phyloP scores from a whole-genome alignment of 768 basidiomycete species.

The Chalciporus pseudorubinellus region DNA sequence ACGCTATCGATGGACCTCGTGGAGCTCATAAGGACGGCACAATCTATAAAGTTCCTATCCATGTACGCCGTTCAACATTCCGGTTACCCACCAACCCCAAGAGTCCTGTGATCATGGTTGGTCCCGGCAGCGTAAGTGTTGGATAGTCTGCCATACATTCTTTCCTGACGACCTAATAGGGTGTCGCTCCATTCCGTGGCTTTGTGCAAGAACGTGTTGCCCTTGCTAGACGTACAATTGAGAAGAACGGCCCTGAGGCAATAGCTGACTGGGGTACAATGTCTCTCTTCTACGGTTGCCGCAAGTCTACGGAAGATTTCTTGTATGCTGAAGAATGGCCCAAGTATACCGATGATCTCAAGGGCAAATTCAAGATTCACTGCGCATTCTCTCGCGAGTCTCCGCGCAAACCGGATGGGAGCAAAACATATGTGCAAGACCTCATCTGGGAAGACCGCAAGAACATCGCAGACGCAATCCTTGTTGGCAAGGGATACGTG shows the following conservation, averaged over 20 bases:
- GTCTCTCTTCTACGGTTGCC: slow-evolving; percentile 95
- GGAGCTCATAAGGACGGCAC: slow-evolving; percentile 72
- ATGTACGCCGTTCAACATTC: slow-evolving; percentile 96
- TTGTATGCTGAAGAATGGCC: slow-evolving; percentile 97
- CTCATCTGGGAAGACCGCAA: slow-evolving; percentile 85
- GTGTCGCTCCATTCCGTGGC: slow-evolving; percentile 98
- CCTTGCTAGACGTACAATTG: slow-evolving; percentile 88
- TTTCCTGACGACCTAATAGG: slow-evolving; percentile 45
- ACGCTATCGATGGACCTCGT: slow-evolving; percentile 89
- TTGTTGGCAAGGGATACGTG: slow-evolving; percentile 94
- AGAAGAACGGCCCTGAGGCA: slow-evolving; percentile 93
- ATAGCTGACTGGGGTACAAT: slow-evolving; percentile 95
- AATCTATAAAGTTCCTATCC: slow-evolving; percentile 84
- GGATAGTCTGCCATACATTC: neutral
- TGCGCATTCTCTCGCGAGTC: slow-evolving; percentile 87
- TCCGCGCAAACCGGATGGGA: slow-evolving; percentile 82
- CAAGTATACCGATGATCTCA: slow-evolving; percentile 77
- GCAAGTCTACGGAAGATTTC: slow-evolving; percentile 85
- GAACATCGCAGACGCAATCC: slow-evolving; percentile 81
- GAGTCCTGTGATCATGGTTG: slow-evolving; percentile 98
- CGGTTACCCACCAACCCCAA: slow-evolving; percentile 96
- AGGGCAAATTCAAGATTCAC: slow-evolving; percentile 88
- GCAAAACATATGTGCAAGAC: slow-evolving; percentile 99
- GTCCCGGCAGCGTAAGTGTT: slow-evolving; percentile 88
- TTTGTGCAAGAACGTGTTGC: slow-evolving; percentile 98